phyloP scores from a whole-genome alignment of 768 basidiomycete species.

The Mycena amicta region DNA sequence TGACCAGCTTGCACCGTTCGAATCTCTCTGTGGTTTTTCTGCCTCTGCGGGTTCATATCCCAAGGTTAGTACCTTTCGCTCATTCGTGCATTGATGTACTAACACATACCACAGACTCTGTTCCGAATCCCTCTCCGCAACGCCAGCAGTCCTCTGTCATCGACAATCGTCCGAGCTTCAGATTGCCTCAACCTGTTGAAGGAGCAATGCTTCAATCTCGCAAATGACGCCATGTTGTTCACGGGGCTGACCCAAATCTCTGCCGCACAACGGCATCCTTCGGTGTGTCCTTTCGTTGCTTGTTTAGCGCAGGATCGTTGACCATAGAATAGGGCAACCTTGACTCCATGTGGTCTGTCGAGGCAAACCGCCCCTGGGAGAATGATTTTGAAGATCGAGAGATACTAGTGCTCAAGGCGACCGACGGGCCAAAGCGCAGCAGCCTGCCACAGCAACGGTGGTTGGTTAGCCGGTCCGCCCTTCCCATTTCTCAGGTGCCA shows the following conservation, averaged over 20 bases:
- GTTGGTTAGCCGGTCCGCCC: slow-evolving; percentile 13
- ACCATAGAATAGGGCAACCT: not conserved
- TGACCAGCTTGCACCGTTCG: slow-evolving; percentile 16
- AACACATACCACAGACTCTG: slow-evolving; percentile 16
- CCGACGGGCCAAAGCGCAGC: not conserved
- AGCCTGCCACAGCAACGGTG: slow-evolving; percentile 6
- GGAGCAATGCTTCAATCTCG: slow-evolving; percentile 14
- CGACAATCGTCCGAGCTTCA: slow-evolving; percentile 1
- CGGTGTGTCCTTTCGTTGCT: slow-evolving; percentile 3
- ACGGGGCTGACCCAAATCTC: slow-evolving; percentile 14
- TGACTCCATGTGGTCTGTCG: slow-evolving; percentile 9
- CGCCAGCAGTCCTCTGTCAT: slow-evolving; percentile 9
- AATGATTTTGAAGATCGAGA: not conserved
- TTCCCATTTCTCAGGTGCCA: slow-evolving; percentile 12
- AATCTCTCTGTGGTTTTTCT: slow-evolving; percentile 22
- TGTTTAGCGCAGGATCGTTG: not conserved
- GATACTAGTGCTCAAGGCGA: not conserved
- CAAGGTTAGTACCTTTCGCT: slow-evolving; percentile 8
- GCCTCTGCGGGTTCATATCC: slow-evolving; percentile 1
- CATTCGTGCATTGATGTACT: too few species aligned
- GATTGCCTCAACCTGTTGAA: slow-evolving; percentile 18
- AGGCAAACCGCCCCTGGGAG: not conserved
- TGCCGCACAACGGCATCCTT: slow-evolving; percentile 1
- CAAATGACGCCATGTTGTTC: slow-evolving; percentile 19
- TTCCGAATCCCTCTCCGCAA: slow-evolving; percentile 24